A percentile compares a stretch with the other conserved stretches of the same genome.
Conservation (phyloP, 2,329 filamentous ascomycete species). For the Aurifilum marmelostoma region DNA sequence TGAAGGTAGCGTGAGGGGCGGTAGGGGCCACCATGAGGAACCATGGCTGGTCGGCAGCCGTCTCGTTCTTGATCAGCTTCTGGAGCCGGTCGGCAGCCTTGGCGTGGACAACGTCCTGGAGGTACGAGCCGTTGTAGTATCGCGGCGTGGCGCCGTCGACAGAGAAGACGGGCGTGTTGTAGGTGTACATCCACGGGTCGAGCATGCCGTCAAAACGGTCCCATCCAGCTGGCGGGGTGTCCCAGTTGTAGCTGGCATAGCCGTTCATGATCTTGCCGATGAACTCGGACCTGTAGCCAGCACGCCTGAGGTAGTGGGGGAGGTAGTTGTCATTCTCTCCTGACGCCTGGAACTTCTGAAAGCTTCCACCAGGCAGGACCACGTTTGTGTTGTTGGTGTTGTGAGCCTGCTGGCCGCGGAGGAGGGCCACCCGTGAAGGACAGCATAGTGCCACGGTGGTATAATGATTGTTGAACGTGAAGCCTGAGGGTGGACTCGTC, state of each 20-base stretch:
- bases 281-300: constrained; percentile 70
- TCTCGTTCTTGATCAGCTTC: constrained; percentile 25
- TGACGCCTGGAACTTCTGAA: constrained; percentile 66
- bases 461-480: constrained; percentile 52
- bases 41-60: constrained; percentile 54
- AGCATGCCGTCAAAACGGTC: constrained; percentile 42
- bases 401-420: constrained; percentile 64
- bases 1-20: constrained; percentile 65
- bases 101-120: constrained; percentile 45
- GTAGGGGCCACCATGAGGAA: constrained; percentile 69
- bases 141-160: constrained; percentile 25
- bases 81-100: constrained; percentile 33
- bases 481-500: constrained; percentile 13
- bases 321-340: constrained; percentile 70
- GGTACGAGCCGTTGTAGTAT: constrained; percentile 43
- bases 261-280: constrained; percentile 74
- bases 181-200: constrained; percentile 66
- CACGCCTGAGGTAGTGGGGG: constrained; percentile 70
- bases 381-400: constrained; percentile 70
- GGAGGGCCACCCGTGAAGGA: constrained; percentile 62
- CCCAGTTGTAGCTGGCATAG: constrained; percentile 63
- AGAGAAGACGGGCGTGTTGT: constrained; percentile 53
- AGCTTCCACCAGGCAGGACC: constrained; percentile 61
- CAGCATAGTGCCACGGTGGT: constrained; percentile 66
- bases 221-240: constrained; percentile 40